Conservation (phyloP, 2,329 filamentous ascomycete genomes). For the Epicoccum sorghinum region DNA sequence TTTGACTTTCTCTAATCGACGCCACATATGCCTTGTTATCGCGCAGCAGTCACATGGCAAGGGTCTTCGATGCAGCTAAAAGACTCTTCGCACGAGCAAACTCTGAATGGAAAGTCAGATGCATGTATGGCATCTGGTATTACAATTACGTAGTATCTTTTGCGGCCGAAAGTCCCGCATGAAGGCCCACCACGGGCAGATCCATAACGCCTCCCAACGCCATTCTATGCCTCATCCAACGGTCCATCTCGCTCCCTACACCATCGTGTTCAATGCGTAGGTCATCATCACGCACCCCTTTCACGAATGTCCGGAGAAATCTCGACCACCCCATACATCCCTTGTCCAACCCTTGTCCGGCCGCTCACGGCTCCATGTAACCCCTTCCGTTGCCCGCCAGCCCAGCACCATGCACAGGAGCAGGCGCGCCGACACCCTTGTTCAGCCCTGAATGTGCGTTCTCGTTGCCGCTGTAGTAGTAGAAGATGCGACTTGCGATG, state of each 20-base stretch:
- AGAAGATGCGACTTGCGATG: conserved; percentile 85
- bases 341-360: not conserved
- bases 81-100: not conserved
- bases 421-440: conserved; percentile 14
- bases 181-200: not conserved
- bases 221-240: not conserved
- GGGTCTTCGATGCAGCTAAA: not conserved
- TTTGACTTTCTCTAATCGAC: no score
- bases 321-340: no score
- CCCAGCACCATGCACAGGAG: conserved; percentile 5
- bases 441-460: conserved; percentile 15
- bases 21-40: no score
- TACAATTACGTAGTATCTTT: conserved; percentile 18
- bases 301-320: no score
- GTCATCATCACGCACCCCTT: no score
- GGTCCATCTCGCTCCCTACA: not conserved
- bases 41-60: no score
- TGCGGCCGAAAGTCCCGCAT: not conserved
- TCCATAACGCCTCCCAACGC: conserved; percentile 2
- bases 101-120: not conserved
- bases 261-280: no score
- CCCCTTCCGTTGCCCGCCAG: conserved; percentile 13
- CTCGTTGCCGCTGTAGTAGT: conserved; percentile 89
- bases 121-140: not conserved
- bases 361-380: conserved; percentile 11